Evolutionary conservation across 2,329 filamentous ascomycete species (phyloP).

Genomic region (Paraconiothyrium sp.): DNA sequence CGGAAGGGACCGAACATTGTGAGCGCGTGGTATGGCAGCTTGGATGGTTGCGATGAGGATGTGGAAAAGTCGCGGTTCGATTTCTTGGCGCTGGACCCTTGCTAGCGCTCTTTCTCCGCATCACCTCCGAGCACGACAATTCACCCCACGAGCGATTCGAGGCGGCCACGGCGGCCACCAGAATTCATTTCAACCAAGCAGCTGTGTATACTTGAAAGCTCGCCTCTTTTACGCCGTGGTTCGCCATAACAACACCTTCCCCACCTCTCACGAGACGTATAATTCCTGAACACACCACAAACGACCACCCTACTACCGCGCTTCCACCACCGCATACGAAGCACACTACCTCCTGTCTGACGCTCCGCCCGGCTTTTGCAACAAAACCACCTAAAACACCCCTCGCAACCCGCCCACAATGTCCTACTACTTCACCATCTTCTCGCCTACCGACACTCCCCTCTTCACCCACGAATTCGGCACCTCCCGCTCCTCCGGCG

Average conservation of each 20-base stretch:
- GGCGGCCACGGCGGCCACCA: slow-evolving; percentile 1
- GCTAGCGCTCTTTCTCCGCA: slow-evolving; percentile 29
- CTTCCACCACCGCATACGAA: not conserved
- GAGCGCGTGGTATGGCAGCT: slow-evolving; percentile 27
- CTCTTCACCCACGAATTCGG: slow-evolving; percentile 98
- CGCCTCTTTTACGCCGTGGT: not conserved
- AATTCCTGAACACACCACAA: not conserved
- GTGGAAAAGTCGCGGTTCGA: slow-evolving; percentile 41
- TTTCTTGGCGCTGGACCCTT: slow-evolving; percentile 39
- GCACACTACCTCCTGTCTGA: too few species aligned
- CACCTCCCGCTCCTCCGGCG: slow-evolving; percentile 93
- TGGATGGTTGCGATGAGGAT: slow-evolving; percentile 25
- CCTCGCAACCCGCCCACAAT: slow-evolving; percentile 61
- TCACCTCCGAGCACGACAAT: slow-evolving; percentile 24
- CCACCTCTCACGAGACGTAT: too few species aligned
- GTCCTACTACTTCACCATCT: slow-evolving; percentile 99
- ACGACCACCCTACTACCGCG: not conserved
- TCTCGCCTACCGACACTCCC: slow-evolving; percentile 94
- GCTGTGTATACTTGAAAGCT: too few species aligned
- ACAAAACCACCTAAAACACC: not conserved
- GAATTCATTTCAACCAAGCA: not conserved
- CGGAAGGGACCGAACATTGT: slow-evolving; percentile 53
- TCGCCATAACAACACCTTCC: too few species aligned
- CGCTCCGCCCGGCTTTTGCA: not conserved
- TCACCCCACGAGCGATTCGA: slow-evolving; percentile 9